Conservation (phyloP, 2,329 filamentous ascomycete genomes). For the Fusarium sp. region DNA sequence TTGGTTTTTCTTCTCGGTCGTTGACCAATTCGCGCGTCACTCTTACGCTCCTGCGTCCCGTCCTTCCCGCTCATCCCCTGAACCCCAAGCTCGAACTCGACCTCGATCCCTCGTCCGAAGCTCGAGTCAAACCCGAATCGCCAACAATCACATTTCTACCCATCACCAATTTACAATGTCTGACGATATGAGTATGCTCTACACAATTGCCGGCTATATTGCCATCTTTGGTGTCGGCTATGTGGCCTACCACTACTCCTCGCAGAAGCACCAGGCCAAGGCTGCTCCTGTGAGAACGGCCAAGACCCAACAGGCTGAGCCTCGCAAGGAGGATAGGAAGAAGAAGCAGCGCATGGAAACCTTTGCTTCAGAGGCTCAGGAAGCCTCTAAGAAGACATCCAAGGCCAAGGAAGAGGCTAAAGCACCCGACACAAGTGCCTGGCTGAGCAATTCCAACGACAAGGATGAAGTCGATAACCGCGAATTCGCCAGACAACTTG, state of each 20-base stretch:
- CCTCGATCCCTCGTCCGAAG: slow-evolving; percentile 16
- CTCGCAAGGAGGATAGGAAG: slow-evolving; percentile 56
- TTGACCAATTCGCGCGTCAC: slow-evolving; percentile 10
- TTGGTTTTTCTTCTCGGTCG: not conserved
- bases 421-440: slow-evolving; percentile 44
- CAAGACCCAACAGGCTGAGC: slow-evolving; percentile 48
- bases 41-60: slow-evolving; percentile 8
- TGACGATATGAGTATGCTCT: slow-evolving; percentile 51
- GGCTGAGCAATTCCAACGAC: slow-evolving; percentile 46
- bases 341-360: slow-evolving; percentile 61
- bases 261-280: slow-evolving; percentile 47
- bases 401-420: slow-evolving; percentile 53
- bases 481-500: slow-evolving; percentile 81
- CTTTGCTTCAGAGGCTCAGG: slow-evolving; percentile 52
- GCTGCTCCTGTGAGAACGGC: slow-evolving; percentile 44
- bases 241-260: slow-evolving; percentile 51
- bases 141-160: slow-evolving; percentile 10
- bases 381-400: slow-evolving; percentile 50
- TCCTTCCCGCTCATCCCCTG: slow-evolving; percentile 10
- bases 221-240: slow-evolving; percentile 52
- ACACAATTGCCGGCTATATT: slow-evolving; percentile 53
- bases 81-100: slow-evolving; percentile 18
- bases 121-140: slow-evolving; percentile 24
- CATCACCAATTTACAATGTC: slow-evolving; percentile 44
- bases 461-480: slow-evolving; percentile 70